Conservation (phyloP, 441 rosid genomes). For the Populus hybrid region DNA sequence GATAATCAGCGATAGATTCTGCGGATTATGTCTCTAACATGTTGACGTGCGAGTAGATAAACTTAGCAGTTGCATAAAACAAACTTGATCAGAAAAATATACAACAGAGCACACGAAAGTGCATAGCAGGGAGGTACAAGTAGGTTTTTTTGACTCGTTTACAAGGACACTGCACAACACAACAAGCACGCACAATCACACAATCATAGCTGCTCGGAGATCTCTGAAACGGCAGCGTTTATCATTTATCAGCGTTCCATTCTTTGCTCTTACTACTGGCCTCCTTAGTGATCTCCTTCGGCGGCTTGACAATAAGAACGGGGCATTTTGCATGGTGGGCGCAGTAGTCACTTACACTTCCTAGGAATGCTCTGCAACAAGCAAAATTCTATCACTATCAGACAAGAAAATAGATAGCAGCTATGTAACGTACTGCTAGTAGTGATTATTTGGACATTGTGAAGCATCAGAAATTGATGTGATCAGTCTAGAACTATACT, state of each 20-base stretch:
- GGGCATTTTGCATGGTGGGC: constrained; percentile 76
- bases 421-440: neutral
- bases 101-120: neutral
- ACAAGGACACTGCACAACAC: neutral
- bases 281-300: constrained; percentile 25
- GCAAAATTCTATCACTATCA: neutral
- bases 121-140: neutral
- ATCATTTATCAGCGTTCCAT: neutral
- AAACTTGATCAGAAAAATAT: neutral
- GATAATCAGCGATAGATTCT: neutral
- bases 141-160: neutral
- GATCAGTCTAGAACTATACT: too few species aligned
- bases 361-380: constrained; percentile 51
- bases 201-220: neutral
- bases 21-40: neutral
- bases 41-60: neutral
- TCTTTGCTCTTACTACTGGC: neutral
- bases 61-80: neutral
- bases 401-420: neutral
- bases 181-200: neutral
- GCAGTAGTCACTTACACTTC: constrained; percentile 81
- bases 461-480: too few species aligned
- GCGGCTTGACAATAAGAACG: constrained; percentile 65
- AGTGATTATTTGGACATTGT: too few species aligned
- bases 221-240: neutral